phyloP scores from a whole-genome alignment of 2,329 filamentous ascomycete species.

The Nemania sp. region DNA sequence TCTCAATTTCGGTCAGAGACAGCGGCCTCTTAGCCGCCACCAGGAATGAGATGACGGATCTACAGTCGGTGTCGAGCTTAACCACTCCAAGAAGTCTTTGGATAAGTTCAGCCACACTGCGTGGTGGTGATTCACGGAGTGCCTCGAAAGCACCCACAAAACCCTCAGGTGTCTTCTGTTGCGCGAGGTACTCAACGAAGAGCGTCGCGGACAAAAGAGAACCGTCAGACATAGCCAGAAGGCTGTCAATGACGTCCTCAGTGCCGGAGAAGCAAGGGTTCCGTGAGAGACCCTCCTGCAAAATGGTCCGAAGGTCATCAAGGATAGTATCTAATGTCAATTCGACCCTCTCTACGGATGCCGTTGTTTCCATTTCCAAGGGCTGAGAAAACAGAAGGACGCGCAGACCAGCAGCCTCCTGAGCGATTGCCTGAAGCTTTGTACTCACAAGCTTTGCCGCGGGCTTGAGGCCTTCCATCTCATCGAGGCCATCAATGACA shows the following conservation, averaged over 20 bases:
- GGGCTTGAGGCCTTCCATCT: conserved; percentile 38
- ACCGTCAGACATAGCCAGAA: conserved; percentile 28
- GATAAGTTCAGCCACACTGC: conserved; percentile 26
- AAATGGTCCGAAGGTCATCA: conserved; percentile 35
- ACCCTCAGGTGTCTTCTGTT: conserved; percentile 28
- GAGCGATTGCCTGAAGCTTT: conserved; percentile 30
- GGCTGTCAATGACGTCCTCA: conserved; percentile 24
- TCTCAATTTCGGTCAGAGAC: conserved; percentile 29
- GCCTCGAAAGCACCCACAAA: conserved; percentile 29
- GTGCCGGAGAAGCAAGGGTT: conserved; percentile 19
- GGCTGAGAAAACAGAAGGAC: conserved; percentile 35
- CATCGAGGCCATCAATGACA: conserved; percentile 36
- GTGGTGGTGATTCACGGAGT: conserved; percentile 27
- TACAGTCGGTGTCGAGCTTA: conserved; percentile 29
- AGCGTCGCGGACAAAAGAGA: conserved; percentile 32
- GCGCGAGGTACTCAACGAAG: conserved; percentile 28
- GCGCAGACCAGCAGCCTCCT: conserved; percentile 26
- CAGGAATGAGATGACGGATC: conserved; percentile 27
- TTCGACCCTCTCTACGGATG: conserved; percentile 30
- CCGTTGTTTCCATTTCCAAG: conserved; percentile 14
- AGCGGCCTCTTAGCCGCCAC: conserved; percentile 34
- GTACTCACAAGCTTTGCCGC: conserved; percentile 33
- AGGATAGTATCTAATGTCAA: conserved; percentile 31
- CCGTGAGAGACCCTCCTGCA: conserved; percentile 30
- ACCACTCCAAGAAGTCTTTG: conserved; percentile 23